Percentiles rank a stretch among this genome's conserved stretches.
phyloP scores from a whole-genome alignment of 164 flowering plant species.

The Liquidambar formosana region DNA sequence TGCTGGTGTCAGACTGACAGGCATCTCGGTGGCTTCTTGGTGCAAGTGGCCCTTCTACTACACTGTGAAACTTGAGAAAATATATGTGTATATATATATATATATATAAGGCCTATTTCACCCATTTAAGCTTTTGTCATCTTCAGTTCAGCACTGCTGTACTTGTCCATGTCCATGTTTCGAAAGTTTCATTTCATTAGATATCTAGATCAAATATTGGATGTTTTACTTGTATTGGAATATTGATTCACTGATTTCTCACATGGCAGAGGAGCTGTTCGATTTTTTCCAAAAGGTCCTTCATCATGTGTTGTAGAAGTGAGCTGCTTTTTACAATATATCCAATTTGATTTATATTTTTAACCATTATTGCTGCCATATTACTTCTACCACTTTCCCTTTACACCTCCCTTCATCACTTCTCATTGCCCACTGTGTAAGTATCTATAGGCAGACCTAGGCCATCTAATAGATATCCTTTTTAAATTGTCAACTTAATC shows the following conservation, averaged over 20 bases:
- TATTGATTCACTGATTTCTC: slow-evolving; percentile 20
- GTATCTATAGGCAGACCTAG: too few species aligned
- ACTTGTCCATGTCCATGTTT: neutral
- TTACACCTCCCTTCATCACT: neutral
- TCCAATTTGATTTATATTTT: neutral
- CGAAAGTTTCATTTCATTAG: neutral
- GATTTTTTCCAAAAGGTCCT: slow-evolving; percentile 90
- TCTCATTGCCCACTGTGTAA: too few species aligned
- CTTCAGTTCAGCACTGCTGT: neutral
- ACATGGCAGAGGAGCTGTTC: slow-evolving; percentile 83
- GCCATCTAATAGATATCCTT: too few species aligned
- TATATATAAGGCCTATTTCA: too few species aligned
- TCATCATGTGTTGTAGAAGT: slow-evolving; percentile 78
- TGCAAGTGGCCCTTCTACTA: too few species aligned
- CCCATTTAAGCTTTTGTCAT: too few species aligned
- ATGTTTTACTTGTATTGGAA: neutral
- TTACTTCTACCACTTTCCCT: neutral
- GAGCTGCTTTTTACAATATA: slow-evolving; percentile 11
- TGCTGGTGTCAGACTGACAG: neutral
- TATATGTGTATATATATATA: too few species aligned
- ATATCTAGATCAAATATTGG: neutral
- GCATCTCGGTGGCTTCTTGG: too few species aligned
- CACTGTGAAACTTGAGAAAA: too few species aligned
- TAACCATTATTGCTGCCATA: neutral
- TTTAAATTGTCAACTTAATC: too few species aligned